phyloP scores from a whole-genome alignment of 352 stramenopile genomes.

The Phytophthora idaei region DNA sequence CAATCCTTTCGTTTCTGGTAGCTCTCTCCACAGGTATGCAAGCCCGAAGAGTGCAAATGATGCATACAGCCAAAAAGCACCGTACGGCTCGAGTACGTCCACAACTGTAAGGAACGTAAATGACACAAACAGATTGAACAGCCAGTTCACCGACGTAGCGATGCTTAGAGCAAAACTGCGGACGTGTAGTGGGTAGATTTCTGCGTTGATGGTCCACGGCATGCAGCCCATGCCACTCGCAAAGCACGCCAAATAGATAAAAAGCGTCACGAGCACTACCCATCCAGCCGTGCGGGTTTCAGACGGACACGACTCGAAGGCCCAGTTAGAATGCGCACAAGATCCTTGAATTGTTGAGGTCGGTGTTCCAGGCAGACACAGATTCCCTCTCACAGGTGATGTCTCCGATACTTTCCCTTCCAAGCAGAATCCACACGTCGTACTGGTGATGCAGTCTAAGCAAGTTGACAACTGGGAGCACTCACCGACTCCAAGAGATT shows the following conservation, averaged over 20 bases:
- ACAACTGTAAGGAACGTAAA: slow-evolving; percentile 94
- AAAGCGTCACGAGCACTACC: slow-evolving; percentile 68
- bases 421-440: slow-evolving; percentile 50
- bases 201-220: slow-evolving; percentile 95
- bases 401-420: slow-evolving; percentile 12
- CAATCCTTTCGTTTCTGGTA: slow-evolving; percentile 95
- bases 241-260: slow-evolving; percentile 82
- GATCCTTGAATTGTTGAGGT: slow-evolving; percentile 18
- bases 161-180: slow-evolving; percentile 90
- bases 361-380: slow-evolving; percentile 39
- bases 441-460: slow-evolving; percentile 72
- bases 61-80: slow-evolving; percentile 94
- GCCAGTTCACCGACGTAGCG: slow-evolving; percentile 93
- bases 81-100: slow-evolving; percentile 55
- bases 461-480: slow-evolving; percentile 59
- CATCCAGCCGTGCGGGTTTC: slow-evolving; percentile 47
- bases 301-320: slow-evolving; percentile 54
- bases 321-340: slow-evolving; percentile 43
- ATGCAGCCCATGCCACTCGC: slow-evolving; percentile 88
- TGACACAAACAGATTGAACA: slow-evolving; percentile 92
- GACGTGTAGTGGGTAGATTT: slow-evolving; percentile 93
- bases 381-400: slow-evolving; percentile 12
- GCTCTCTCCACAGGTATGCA: slow-evolving; percentile 72
- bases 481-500: slow-evolving; percentile 26
- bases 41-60: slow-evolving; percentile 73